A percentile compares a stretch with the other conserved stretches of the same genome.
Conservation (phyloP, 495 filamentous ascomycete genomes). For the Podospora pseudocomata region DNA sequence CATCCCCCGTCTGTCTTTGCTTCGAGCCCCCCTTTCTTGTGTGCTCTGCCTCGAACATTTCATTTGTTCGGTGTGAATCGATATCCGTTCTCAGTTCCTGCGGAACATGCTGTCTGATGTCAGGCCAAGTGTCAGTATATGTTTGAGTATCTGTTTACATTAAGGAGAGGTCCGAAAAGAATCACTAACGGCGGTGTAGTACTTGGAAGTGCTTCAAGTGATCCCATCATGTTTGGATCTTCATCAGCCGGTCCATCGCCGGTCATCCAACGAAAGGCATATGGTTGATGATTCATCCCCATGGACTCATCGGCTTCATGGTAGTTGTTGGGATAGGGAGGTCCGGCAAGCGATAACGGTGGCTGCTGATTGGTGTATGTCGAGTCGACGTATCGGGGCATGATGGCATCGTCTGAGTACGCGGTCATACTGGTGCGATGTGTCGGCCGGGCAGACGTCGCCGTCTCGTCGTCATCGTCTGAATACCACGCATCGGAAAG, state of each 20-base stretch:
- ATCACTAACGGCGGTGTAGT: background rate
- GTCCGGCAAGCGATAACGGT: too few relatives aligned
- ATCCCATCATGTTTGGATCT: background rate
- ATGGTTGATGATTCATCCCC: background rate
- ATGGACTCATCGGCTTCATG: background rate
- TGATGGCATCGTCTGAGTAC: background rate
- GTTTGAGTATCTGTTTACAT: background rate
- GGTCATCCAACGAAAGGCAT: background rate
- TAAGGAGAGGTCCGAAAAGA: background rate
- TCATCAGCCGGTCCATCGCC: background rate
- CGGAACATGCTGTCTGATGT: background rate
- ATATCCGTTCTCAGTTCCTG: background rate
- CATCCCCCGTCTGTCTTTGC: too few relatives aligned
- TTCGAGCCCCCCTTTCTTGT: too few relatives aligned
- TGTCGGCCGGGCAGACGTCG: background rate
- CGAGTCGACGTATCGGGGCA: too few relatives aligned
- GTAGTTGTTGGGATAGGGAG: background rate
- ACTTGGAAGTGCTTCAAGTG: background rate
- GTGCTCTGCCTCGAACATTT: background rate
- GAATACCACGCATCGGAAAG: background rate
- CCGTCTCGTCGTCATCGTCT: background rate
- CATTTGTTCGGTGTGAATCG: background rate
- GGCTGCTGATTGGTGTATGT: too few relatives aligned
- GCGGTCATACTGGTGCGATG: background rate
- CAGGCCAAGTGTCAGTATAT: background rate